Conservation (phyloP, 768 basidiomycete species). For the Pleurotus djamor region DNA sequence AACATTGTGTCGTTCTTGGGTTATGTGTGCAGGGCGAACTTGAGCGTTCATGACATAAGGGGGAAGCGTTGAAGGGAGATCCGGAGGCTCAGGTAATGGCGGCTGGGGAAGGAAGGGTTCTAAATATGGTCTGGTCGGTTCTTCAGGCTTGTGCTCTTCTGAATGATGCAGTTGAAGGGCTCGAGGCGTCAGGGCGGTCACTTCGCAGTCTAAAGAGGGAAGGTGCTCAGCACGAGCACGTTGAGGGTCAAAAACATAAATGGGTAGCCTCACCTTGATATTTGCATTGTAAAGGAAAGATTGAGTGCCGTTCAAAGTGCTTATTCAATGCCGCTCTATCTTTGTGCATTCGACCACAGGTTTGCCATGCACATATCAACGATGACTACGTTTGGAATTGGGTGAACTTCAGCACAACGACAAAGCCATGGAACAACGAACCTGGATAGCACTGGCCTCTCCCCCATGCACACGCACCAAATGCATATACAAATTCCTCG, state of each 20-base stretch:
- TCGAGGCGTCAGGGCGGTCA: slow-evolving; percentile 40
- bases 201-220: slow-evolving; percentile 45
- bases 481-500: slow-evolving; percentile 48
- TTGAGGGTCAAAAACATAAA: neutral
- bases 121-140: slow-evolving; percentile 29
- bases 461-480: slow-evolving; percentile 30
- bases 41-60: slow-evolving; percentile 47
- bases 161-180: slow-evolving; percentile 52
- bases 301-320: slow-evolving; percentile 57
- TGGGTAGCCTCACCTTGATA: slow-evolving; percentile 41
- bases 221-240: neutral
- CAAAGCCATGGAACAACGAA: slow-evolving; percentile 7
- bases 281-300: slow-evolving; percentile 39
- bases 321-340: slow-evolving; percentile 29
- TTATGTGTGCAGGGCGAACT: slow-evolving; percentile 43
- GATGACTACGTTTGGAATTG: slow-evolving; percentile 21
- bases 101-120: slow-evolving; percentile 27
- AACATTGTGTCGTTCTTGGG: slow-evolving; percentile 45
- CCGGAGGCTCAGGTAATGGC: slow-evolving; percentile 26
- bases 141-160: slow-evolving; percentile 30
- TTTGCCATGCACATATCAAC: slow-evolving; percentile 54
- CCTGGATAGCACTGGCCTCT: slow-evolving; percentile 3
- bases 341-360: slow-evolving; percentile 46
- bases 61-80: slow-evolving; percentile 42
- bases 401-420: neutral